Evolutionary conservation across 164 flowering plant genomes (phyloP).

Genomic region (Nymphaea thermarum): DNA sequence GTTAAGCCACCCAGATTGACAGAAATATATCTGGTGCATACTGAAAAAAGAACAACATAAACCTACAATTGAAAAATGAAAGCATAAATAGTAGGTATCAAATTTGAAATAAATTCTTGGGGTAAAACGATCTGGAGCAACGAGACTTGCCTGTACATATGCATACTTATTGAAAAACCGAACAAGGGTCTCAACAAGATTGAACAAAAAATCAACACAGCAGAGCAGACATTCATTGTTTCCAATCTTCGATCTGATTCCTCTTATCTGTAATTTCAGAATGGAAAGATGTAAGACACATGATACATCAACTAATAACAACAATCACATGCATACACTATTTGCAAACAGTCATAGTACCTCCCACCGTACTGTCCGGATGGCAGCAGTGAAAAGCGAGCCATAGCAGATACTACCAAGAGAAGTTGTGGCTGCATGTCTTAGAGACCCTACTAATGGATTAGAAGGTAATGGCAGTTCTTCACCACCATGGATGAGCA

Average conservation of each 20-base stretch:
- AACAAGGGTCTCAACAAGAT: conserved; percentile 93
- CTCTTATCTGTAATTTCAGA: conserved; percentile 60
- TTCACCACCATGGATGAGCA: conserved; percentile 77
- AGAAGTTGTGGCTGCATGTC: conserved; percentile 82
- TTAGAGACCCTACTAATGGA: conserved; percentile 50
- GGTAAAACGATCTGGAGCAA: neutral
- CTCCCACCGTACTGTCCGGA: conserved; percentile 95
- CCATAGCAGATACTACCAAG: conserved; percentile 99
- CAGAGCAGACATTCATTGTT: conserved; percentile 94
- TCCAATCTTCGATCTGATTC: conserved; percentile 91
- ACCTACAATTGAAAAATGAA: no score
- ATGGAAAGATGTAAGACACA: neutral
- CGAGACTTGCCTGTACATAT: conserved; percentile 71
- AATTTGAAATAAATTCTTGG: no score
- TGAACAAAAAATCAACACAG: conserved; percentile 93
- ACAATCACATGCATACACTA: neutral
- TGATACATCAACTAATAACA: neutral
- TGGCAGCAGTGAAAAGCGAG: conserved; percentile 93
- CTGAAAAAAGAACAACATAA: no score
- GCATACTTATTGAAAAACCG: conserved; percentile 98
- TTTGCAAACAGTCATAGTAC: conserved; percentile 17
- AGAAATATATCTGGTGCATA: no score
- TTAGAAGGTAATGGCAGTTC: conserved; percentile 76
- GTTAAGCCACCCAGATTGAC: no score
- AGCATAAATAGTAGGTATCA: no score